Conservation (phyloP, 805 yeast species). For the Candida vartiovaarae region DNA sequence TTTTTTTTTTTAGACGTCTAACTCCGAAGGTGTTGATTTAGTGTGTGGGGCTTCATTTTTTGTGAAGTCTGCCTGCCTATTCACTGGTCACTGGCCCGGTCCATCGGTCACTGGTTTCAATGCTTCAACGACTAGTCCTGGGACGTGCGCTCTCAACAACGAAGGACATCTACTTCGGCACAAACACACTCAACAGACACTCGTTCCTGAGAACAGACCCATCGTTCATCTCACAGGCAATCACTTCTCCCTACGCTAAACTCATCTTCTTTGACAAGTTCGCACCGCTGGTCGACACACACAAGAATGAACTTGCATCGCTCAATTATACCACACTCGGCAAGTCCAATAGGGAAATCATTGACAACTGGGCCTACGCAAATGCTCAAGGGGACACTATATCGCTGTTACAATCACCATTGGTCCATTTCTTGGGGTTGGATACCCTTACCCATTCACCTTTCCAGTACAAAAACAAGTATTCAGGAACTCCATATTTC, state of each 20-base stretch:
- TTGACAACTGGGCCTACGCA: constrained; percentile 20
- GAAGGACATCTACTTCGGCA: constrained; percentile 35
- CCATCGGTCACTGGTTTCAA: too few relatives aligned
- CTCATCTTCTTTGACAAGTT: constrained; percentile 31
- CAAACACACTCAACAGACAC: constrained; percentile 45
- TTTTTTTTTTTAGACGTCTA: too few relatives aligned
- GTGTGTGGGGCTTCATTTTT: too few relatives aligned
- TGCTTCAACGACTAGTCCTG: not conserved
- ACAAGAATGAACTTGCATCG: constrained; percentile 3
- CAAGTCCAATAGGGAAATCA: constrained; percentile 5
- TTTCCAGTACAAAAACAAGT: constrained; percentile 36
- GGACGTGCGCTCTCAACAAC: not conserved
- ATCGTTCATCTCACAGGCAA: constrained; percentile 38
- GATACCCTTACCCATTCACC: constrained; percentile 30
- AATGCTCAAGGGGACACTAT: constrained; percentile 7
- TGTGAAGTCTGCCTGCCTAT: too few relatives aligned
- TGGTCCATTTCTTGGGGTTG: constrained; percentile 35
- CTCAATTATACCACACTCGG: constrained; percentile 15
- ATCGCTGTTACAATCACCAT: constrained; percentile 10
- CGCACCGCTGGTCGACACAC: constrained; percentile 21
- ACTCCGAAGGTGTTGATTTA: too few relatives aligned
- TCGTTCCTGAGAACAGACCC: constrained; percentile 48
- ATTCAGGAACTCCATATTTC: constrained; percentile 57
- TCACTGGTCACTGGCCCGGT: too few relatives aligned
- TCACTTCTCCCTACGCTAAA: constrained; percentile 36